These are phyloP conservation scores for Mycena crocata DNA, from an alignment of 768 basidiomycete species.

Conservation along the genomic window DNA sequence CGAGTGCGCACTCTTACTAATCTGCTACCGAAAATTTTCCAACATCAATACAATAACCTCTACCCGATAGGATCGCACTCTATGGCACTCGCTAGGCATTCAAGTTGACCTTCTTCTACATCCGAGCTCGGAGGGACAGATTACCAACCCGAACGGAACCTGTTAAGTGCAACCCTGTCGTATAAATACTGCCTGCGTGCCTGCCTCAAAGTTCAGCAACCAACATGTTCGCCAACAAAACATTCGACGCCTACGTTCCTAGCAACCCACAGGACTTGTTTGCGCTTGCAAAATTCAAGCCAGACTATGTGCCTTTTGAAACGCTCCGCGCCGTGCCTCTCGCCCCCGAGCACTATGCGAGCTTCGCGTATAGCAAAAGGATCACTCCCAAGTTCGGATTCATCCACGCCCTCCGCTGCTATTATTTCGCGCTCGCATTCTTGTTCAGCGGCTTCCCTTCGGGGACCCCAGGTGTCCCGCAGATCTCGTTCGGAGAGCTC, in stretches of 20 bases:
- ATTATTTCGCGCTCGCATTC: constrained; percentile 5
- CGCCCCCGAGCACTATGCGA: neutral
- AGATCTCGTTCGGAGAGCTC: constrained; percentile 8
- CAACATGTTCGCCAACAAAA: neutral
- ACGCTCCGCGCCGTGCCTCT: neutral
- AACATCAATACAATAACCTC: too few species aligned
- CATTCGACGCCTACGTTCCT: constrained; percentile 3
- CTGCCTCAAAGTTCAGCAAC: neutral
- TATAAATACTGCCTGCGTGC: too few species aligned
- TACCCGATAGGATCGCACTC: too few species aligned
- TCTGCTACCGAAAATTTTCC: too few species aligned
- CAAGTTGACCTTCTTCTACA: too few species aligned
- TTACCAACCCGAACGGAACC: too few species aligned
- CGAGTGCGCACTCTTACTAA: too few species aligned
- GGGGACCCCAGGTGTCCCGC: constrained; percentile 2
- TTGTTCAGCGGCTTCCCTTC: constrained; percentile 14
- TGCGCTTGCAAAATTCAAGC: neutral
- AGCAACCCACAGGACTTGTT: too few species aligned
- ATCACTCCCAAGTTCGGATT: neutral
- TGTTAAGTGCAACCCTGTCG: too few species aligned
- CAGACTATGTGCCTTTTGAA: neutral
- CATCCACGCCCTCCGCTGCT: constrained; percentile 5
- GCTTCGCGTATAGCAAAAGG: constrained; percentile 7
- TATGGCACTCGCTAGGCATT: too few species aligned
- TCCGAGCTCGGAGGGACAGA: too few species aligned